Conservation (phyloP, 495 filamentous ascomycete genomes). For the Hyphodiscus hymeniophilus region DNA sequence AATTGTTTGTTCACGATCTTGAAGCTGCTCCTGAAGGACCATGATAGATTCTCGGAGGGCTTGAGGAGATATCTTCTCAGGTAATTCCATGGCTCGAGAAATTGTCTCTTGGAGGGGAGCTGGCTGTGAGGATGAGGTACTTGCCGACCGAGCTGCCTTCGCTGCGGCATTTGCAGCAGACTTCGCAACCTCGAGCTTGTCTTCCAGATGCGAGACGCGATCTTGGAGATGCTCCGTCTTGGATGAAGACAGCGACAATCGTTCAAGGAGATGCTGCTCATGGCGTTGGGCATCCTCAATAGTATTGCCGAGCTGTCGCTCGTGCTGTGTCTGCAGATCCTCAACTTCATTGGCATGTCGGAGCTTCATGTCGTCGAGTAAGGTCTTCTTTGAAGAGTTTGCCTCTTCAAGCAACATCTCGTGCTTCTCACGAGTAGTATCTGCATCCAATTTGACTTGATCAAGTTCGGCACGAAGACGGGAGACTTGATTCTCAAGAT, state of each 20-base stretch:
- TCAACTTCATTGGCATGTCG: slow-evolving; percentile 68
- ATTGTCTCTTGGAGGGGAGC: slow-evolving; percentile 31
- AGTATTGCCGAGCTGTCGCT: slow-evolving; percentile 60
- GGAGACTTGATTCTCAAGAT: slow-evolving; percentile 64
- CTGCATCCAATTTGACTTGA: slow-evolving; percentile 60
- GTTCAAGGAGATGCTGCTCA: slow-evolving; percentile 60
- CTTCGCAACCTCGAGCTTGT: slow-evolving; percentile 84
- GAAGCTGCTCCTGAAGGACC: slow-evolving; percentile 91
- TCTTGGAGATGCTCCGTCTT: slow-evolving; percentile 77
- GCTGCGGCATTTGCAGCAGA: slow-evolving; percentile 85
- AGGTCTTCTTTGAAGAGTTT: slow-evolving; percentile 49
- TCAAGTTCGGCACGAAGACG: slow-evolving; percentile 64
- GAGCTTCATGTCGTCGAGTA: slow-evolving; percentile 57
- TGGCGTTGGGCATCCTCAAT: slow-evolving; percentile 63
- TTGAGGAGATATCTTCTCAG: slow-evolving; percentile 85
- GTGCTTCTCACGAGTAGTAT: slow-evolving; percentile 62
- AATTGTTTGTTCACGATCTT: slow-evolving; percentile 82
- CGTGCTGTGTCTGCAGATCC: slow-evolving; percentile 58
- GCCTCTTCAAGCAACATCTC: slow-evolving; percentile 75
- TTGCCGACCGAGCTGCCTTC: slow-evolving; percentile 39
- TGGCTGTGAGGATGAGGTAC: slow-evolving; percentile 19
- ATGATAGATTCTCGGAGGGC: slow-evolving; percentile 92
- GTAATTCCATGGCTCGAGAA: slow-evolving; percentile 44
- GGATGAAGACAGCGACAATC: slow-evolving; percentile 66
- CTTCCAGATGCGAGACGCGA: slow-evolving; percentile 71